Percentiles rank a stretch among this genome's conserved stretches.
These are phyloP conservation scores for Vigna hirtella DNA, from an alignment of 306 rosid genomes.

Conservation along the genomic window DNA sequence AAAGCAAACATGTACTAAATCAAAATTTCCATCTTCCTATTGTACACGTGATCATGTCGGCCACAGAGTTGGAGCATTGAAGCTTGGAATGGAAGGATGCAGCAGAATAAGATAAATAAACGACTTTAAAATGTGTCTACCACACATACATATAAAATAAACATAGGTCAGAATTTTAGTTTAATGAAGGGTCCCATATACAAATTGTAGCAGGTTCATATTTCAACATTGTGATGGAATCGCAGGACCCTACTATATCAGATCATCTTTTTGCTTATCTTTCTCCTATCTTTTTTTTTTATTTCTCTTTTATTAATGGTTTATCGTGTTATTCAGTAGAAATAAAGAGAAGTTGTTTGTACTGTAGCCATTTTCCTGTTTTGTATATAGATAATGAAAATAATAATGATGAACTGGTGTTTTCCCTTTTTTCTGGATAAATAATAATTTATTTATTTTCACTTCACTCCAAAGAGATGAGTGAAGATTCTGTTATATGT, in stretches of 20 bases:
- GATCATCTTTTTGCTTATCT: slow-evolving; percentile 8
- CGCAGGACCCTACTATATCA: slow-evolving; percentile 32
- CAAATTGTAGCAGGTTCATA: background rate
- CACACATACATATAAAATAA: too few species aligned
- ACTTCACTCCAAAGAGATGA: too few species aligned
- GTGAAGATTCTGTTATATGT: too few species aligned
- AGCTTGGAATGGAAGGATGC: background rate
- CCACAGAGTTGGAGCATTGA: background rate
- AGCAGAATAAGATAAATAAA: slow-evolving; percentile 20
- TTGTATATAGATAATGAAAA: too few species aligned
- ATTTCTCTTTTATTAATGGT: too few species aligned
- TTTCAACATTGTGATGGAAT: background rate
- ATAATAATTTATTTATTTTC: too few species aligned
- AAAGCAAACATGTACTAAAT: background rate
- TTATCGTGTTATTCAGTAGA: too few species aligned
- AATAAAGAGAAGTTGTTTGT: too few species aligned
- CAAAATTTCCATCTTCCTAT: background rate
- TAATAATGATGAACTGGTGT: too few species aligned
- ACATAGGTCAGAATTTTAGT: background rate
- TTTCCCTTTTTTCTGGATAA: too few species aligned
- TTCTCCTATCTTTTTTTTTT: too few species aligned
- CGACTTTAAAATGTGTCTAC: background rate
- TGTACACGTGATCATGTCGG: background rate
- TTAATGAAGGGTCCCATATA: slow-evolving; percentile 29
- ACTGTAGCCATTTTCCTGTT: too few species aligned